Base-by-base conservation (phyloP, 2,329 filamentous ascomycete genomes). In the Calonectria multiphialidica region DNA sequence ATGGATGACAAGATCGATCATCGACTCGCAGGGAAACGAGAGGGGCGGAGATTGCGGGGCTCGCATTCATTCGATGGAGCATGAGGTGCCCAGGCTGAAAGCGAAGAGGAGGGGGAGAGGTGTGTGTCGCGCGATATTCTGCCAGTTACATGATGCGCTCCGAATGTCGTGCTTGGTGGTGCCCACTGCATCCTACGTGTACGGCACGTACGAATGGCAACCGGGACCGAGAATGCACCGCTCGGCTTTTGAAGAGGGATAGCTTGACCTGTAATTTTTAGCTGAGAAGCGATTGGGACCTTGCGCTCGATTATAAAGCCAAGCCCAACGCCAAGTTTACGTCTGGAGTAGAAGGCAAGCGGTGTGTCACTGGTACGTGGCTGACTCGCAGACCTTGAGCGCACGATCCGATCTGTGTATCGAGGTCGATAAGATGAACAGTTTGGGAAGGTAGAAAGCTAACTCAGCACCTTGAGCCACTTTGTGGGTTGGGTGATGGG, bases 21-120 rank as follows among this genome's bases (percentile, higher is more conserved):
- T 49, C 37, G 35, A 44, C 40, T 55, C 30, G 35, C 59, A 65
- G 30, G 49, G 40, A 35, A 50, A 59, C 45, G 23, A 42, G 68
- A 55, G 55, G 55, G 63, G 63, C 63, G 45, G 69, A 47, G 42
- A 57, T 64, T 67, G 69, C 69, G 69, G 69, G 63, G 69, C 69
- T 55, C 37, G 44, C 28, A 47, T 23, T 45, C 28, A 57, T 45
- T 57, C 28, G 64, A 66, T 53, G 49, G 64, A 66, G 64, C 28
- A 40, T 23, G 8, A 66, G 37, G 37, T 33, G 47, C 49, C 53
- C 65, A 59, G 28, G 44, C 44, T 42, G 37, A 59, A 44, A 30
- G 40, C 40, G 40, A 59, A 42, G 16, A 33, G 35, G 28, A 44
- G 44, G 44, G 45, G 23, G 40, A 21, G 45, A 42, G 18, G 42